A percentile compares a stretch with the other conserved stretches of the same genome.
Conservation (phyloP, 2,329 filamentous ascomycete species). For the Beauveria pseudobassiana region DNA sequence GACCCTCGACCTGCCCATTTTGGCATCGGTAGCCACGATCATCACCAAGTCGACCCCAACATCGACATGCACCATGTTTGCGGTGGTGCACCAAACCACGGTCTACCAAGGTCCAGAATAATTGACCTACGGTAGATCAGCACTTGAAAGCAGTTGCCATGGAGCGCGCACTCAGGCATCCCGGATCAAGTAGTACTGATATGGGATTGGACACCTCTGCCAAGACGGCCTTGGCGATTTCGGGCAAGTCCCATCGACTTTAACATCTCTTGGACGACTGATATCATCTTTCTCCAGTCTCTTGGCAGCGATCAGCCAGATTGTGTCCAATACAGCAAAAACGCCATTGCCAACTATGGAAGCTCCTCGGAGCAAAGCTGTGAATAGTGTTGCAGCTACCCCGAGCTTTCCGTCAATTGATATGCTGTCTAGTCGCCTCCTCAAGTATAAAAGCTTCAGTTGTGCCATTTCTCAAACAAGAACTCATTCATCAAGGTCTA, state of each 20-base stretch:
- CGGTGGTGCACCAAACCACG: not conserved
- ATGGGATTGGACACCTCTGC: not conserved
- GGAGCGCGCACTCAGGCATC: not conserved
- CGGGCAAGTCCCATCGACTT: constrained; percentile 3
- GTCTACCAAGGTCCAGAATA: not conserved
- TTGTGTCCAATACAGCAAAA: not conserved
- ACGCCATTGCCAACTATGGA: not conserved
- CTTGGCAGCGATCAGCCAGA: not conserved
- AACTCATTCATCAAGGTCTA: constrained; percentile 1
- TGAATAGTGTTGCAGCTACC: no score
- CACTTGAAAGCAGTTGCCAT: not conserved
- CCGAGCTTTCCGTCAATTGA: not conserved
- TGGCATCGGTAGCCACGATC: no score
- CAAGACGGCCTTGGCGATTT: constrained; percentile 5
- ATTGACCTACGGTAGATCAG: not conserved
- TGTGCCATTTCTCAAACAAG: not conserved
- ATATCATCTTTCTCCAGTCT: not conserved
- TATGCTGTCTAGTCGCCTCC: not conserved
- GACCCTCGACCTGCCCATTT: no score
- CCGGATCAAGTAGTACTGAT: not conserved
- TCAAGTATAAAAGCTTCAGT: not conserved
- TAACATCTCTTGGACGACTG: not conserved
- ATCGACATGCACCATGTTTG: no score
- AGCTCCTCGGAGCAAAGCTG: not conserved
- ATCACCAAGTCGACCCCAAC: no score